A percentile compares a stretch with the other conserved stretches of the same genome.
Conservation (phyloP, 139 green algal genomes). For the Chlamydomonas sp. region DNA sequence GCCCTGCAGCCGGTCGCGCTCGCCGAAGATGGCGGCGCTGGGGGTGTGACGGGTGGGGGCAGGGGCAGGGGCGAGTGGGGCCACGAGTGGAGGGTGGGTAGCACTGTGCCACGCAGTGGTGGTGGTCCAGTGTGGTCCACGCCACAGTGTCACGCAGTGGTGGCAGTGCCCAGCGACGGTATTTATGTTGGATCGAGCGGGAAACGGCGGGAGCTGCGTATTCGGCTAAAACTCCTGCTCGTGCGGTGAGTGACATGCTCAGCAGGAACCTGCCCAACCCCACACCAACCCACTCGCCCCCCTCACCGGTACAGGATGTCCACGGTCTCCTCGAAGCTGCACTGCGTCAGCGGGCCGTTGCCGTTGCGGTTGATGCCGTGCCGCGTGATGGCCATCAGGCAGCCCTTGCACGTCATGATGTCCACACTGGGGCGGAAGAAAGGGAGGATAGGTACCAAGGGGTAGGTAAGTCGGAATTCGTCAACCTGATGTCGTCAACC, state of each 20-base stretch:
- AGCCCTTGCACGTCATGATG: constrained; percentile 92
- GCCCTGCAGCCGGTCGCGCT: constrained; percentile 69
- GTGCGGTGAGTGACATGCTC: constrained; percentile 64
- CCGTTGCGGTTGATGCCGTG: constrained; percentile 99
- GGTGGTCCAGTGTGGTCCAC: too few relatives aligned
- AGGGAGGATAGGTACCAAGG: neutral
- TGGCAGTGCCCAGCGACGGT: too few relatives aligned
- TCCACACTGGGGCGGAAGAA: constrained; percentile 44
- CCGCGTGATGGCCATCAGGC: constrained; percentile 98
- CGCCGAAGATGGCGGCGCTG: constrained; percentile 53
- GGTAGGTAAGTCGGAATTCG: neutral
- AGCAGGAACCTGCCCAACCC: constrained; percentile 76
- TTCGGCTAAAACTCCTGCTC: too few relatives aligned
- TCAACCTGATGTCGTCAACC: constrained; percentile 75
- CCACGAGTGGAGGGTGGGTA: neutral
- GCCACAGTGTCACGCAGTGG: too few relatives aligned
- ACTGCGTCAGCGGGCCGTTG: constrained; percentile 91
- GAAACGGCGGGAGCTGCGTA: too few relatives aligned
- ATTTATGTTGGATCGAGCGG: too few relatives aligned
- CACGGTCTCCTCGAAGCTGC: constrained; percentile 98
- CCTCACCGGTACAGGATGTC: constrained; percentile 95
- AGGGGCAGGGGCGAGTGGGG: neutral
- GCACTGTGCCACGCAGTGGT: too few relatives aligned
- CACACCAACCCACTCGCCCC: too few relatives aligned
- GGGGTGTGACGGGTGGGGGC: neutral